phyloP scores from a whole-genome alignment of 2,329 filamentous ascomycete species.

The Rhexocercosporidium sp. region DNA sequence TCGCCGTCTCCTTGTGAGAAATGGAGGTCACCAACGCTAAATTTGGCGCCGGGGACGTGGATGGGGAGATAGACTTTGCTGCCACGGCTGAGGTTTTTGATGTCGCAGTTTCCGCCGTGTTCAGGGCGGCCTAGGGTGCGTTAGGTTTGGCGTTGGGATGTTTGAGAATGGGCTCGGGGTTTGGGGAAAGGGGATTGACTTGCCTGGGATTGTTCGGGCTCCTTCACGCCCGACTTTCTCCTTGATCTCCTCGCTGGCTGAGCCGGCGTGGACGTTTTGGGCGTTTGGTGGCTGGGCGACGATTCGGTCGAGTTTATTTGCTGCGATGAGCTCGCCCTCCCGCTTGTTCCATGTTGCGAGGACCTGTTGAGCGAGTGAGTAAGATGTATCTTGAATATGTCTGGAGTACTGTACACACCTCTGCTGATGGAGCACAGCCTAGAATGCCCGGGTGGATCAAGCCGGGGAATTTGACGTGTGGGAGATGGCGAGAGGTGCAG shows the following conservation, averaged over 20 bases:
- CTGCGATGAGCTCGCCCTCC: slow-evolving; percentile 78
- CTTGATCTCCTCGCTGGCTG: slow-evolving; percentile 60
- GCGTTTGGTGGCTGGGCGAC: slow-evolving; percentile 81
- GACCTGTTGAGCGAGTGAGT: slow-evolving; percentile 47
- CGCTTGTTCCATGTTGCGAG: slow-evolving; percentile 83
- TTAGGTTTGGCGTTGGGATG: background rate
- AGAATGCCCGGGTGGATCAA: slow-evolving; percentile 92
- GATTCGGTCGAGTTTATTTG: slow-evolving; percentile 67
- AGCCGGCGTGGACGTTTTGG: slow-evolving; percentile 74
- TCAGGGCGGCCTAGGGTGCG: slow-evolving; percentile 35
- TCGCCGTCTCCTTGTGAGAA: slow-evolving; percentile 90
- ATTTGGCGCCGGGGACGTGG: slow-evolving; percentile 85
- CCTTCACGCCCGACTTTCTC: slow-evolving; percentile 77
- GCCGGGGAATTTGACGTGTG: slow-evolving; percentile 84
- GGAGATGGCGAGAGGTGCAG: slow-evolving; percentile 85
- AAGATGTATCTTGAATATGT: background rate
- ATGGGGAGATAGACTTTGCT: slow-evolving; percentile 87
- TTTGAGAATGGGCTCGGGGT: background rate
- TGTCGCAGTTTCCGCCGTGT: slow-evolving; percentile 84
- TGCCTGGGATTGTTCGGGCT: slow-evolving; percentile 81
- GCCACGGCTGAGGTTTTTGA: slow-evolving; percentile 82
- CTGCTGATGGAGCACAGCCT: slow-evolving; percentile 80
- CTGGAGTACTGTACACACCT: slow-evolving; percentile 30
- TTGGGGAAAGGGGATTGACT: background rate
- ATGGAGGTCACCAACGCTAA: slow-evolving; percentile 87